A percentile compares a stretch with the other conserved stretches of the same genome.
These are phyloP conservation scores for Colletotrichum australisinense DNA, from an alignment of 2,329 filamentous ascomycete genomes.

Conservation along the genomic window DNA sequence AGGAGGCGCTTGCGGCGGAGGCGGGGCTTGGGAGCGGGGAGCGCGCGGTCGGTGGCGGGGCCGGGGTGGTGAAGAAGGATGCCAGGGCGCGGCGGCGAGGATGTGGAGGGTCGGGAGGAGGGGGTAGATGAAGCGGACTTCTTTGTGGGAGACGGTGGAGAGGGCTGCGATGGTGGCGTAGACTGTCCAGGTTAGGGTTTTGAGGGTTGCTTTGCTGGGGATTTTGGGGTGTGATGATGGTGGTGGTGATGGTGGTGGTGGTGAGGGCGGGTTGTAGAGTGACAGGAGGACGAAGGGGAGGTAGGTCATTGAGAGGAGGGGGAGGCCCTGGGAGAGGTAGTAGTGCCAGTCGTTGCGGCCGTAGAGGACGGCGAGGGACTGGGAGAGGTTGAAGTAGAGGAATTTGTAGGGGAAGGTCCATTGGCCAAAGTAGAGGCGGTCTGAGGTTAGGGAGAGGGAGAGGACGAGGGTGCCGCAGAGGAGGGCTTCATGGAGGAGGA, in stretches of 20 bases:
- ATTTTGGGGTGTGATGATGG: slow-evolving; percentile 38
- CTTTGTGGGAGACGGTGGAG: slow-evolving; percentile 91
- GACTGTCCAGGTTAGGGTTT: slow-evolving; percentile 66
- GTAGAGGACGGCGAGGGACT: slow-evolving; percentile 92
- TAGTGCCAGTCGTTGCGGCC: slow-evolving; percentile 92
- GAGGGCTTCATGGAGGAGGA: slow-evolving; percentile 71
- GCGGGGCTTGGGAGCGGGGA: slow-evolving; percentile 42
- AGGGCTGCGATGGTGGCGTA: slow-evolving; percentile 71
- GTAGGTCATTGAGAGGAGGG: slow-evolving; percentile 84
- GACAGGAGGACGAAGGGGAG: slow-evolving; percentile 80
- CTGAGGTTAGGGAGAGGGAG: slow-evolving; percentile 72
- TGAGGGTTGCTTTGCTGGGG: slow-evolving; percentile 46
- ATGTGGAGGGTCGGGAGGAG: slow-evolving; percentile 88
- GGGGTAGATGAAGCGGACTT: slow-evolving; percentile 96
- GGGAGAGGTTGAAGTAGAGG: slow-evolving; percentile 89
- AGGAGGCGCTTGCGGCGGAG: slow-evolving; percentile 68
- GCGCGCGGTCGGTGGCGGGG: slow-evolving; percentile 40
- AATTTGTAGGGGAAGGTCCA: slow-evolving; percentile 92
- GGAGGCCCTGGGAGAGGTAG: slow-evolving; percentile 90
- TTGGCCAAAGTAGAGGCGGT: slow-evolving; percentile 82
- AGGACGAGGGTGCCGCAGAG: slow-evolving; percentile 74
- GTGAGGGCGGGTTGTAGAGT: slow-evolving; percentile 61
- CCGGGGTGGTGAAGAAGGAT: slow-evolving; percentile 69
- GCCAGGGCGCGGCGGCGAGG: slow-evolving; percentile 77
- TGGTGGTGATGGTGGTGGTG: slow-evolving; percentile 34